Evolutionary conservation across 352 stramenopile species (phyloP).

Genomic region (Hyaloperonospora brassicae): DNA sequence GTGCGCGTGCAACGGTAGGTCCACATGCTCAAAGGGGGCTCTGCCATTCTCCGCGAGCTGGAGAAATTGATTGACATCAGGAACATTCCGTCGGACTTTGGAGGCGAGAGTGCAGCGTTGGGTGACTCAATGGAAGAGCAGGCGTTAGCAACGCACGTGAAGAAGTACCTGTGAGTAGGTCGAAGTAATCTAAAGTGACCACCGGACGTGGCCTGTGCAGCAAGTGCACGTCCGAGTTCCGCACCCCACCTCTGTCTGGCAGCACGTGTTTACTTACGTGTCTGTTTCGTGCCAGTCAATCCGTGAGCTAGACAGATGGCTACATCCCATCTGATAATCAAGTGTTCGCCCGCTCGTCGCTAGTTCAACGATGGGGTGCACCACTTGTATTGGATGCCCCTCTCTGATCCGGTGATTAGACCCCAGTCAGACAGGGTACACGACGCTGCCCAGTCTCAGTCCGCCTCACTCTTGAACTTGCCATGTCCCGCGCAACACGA

Average conservation of each 20-base stretch:
- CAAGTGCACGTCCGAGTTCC: no score
- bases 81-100: slow-evolving; percentile 68
- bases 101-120: slow-evolving; percentile 45
- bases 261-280: no score
- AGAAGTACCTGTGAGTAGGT: slow-evolving; percentile 47
- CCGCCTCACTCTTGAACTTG: slow-evolving; percentile 18
- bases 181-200: slow-evolving; percentile 19
- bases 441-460: neutral
- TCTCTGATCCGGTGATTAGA: slow-evolving; percentile 16
- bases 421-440: neutral
- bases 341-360: neutral
- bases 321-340: no score
- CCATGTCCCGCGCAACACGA: slow-evolving; percentile 23
- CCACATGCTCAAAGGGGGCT: slow-evolving; percentile 70
- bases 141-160: slow-evolving; percentile 51
- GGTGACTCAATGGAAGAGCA: slow-evolving; percentile 70
- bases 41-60: slow-evolving; percentile 61
- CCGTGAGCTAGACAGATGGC: no score
- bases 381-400: slow-evolving; percentile 18
- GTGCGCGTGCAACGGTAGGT: slow-evolving; percentile 26
- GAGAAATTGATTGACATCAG: slow-evolving; percentile 62
- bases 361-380: slow-evolving; percentile 22
- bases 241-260: no score
- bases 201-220: neutral
- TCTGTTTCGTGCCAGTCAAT: no score